A percentile compares a stretch with the other conserved stretches of the same genome.
Conservation (phyloP, 2,329 filamentous ascomycete genomes). For the Penicillium sp. region DNA sequence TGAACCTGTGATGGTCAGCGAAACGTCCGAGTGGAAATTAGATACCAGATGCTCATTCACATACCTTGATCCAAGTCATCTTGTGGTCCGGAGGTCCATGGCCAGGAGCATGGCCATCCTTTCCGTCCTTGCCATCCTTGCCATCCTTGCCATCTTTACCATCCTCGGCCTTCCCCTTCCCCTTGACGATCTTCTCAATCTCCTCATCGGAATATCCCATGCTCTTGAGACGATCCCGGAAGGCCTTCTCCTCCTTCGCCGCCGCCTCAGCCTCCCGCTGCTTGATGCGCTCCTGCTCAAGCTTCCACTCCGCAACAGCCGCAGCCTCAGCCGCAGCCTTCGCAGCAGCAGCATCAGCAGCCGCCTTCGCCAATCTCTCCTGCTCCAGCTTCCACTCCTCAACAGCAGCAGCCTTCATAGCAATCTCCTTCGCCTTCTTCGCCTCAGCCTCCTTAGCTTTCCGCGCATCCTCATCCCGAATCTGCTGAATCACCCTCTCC, state of each 20-base stretch:
- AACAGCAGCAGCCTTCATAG: conserved; percentile 45
- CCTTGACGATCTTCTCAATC: conserved; percentile 44
- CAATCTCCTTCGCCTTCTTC: conserved; percentile 29
- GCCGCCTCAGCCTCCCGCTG: not conserved
- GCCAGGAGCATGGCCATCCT: conserved; percentile 30
- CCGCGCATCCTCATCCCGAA: conserved; percentile 46
- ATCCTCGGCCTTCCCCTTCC: conserved; percentile 35
- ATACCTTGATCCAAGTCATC: conserved; percentile 48
- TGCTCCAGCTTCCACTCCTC: conserved; percentile 40
- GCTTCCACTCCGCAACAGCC: not conserved
- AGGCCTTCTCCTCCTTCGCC: conserved; percentile 39
- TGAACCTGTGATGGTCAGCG: not conserved
- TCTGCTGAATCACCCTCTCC: conserved; percentile 38
- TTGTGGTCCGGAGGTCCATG: conserved; percentile 12
- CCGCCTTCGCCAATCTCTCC: conserved; percentile 24
- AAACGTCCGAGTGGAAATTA: not conserved
- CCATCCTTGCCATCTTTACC: conserved; percentile 38
- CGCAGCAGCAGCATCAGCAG: not conserved
- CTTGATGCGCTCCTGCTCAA: not conserved
- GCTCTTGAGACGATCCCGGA: conserved; percentile 38
- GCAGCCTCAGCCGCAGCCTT: conserved; percentile 13
- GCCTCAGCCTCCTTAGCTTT: conserved; percentile 41
- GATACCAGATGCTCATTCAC: too few species aligned
- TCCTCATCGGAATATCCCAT: conserved; percentile 45
- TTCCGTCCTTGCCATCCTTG: conserved; percentile 23